phyloP scores from a whole-genome alignment of 2,329 filamentous ascomycete species.

The Pseudocercospora crystallina region DNA sequence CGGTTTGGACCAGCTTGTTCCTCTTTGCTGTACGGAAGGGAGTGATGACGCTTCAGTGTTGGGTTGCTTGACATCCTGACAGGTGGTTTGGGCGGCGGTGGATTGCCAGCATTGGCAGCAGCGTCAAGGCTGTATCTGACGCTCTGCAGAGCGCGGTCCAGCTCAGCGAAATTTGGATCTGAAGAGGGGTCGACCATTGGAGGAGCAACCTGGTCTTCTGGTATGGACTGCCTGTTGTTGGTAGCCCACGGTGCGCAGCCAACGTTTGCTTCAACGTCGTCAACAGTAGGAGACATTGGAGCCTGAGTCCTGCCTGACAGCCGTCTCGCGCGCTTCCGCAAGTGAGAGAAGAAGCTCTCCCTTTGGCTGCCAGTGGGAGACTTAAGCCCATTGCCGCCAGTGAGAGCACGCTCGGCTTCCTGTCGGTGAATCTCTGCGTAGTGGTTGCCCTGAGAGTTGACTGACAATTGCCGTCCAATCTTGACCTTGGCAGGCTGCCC shows the following conservation, averaged over 20 bases:
- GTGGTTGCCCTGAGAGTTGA: slow-evolving; percentile 88
- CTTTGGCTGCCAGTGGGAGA: slow-evolving; percentile 80
- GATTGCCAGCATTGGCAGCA: slow-evolving; percentile 33
- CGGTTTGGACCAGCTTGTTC: slow-evolving; percentile 71
- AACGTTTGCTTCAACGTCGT: slow-evolving; percentile 89
- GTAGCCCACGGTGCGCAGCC: slow-evolving; percentile 82
- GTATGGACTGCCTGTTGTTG: slow-evolving; percentile 73
- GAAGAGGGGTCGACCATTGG: slow-evolving; percentile 45
- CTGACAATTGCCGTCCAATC: slow-evolving; percentile 88
- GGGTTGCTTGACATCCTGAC: slow-evolving; percentile 44
- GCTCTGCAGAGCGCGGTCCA: slow-evolving; percentile 62
- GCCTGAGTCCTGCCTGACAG: slow-evolving; percentile 89
- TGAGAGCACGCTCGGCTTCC: slow-evolving; percentile 87
- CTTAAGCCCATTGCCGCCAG: slow-evolving; percentile 71
- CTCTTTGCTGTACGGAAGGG: slow-evolving; percentile 41
- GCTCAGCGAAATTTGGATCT: slow-evolving; percentile 57
- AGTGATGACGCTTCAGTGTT: slow-evolving; percentile 51
- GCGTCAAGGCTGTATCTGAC: slow-evolving; percentile 60
- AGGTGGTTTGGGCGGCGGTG: slow-evolving; percentile 33
- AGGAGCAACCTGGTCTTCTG: slow-evolving; percentile 47
- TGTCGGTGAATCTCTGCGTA: slow-evolving; percentile 87
- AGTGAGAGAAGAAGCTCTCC: slow-evolving; percentile 97
- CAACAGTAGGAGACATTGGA: slow-evolving; percentile 72
- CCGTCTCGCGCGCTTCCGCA: slow-evolving; percentile 86
- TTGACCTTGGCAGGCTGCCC: slow-evolving; percentile 74